These are phyloP conservation scores for Phytophthora hybrid DNA, from an alignment of 352 stramenopile species.

Conservation along the genomic window DNA sequence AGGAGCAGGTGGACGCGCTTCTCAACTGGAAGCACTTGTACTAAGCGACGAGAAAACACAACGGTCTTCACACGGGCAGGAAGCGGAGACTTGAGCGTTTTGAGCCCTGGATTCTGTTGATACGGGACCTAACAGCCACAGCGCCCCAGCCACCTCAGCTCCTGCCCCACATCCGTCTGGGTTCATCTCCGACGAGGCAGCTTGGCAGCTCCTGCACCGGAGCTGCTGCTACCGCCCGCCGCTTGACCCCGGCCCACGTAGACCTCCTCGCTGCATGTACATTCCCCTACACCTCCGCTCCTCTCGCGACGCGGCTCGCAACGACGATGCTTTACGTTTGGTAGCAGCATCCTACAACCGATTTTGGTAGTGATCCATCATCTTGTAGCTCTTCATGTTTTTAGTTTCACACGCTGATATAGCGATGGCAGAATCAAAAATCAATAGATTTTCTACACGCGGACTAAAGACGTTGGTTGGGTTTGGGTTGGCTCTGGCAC, in stretches of 20 bases:
- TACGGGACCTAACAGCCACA: background rate
- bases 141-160: background rate
- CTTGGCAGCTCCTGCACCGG: constrained; percentile 9
- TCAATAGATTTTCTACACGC: constrained; percentile 39
- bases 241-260: constrained; percentile 21
- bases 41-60: constrained; percentile 22
- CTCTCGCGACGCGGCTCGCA: constrained; percentile 36
- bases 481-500: background rate
- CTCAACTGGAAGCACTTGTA: constrained; percentile 89
- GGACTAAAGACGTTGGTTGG: constrained; percentile 10
- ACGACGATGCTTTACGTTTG: constrained; percentile 58
- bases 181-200: constrained; percentile 30
- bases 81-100: background rate
- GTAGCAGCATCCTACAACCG: constrained; percentile 56
- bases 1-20: constrained; percentile 72
- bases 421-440: constrained; percentile 26
- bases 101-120: constrained; percentile 1
- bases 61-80: constrained; percentile 20
- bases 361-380: constrained; percentile 48
- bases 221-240: constrained; percentile 19
- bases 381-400: constrained; percentile 41
- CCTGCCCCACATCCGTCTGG: constrained; percentile 9
- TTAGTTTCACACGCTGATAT: constrained; percentile 2
- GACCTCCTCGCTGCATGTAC: constrained; percentile 36
- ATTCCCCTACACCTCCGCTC: constrained; percentile 28